Conservation (phyloP, 345 rosid species). For the Eucalyptus tenuipes region DNA sequence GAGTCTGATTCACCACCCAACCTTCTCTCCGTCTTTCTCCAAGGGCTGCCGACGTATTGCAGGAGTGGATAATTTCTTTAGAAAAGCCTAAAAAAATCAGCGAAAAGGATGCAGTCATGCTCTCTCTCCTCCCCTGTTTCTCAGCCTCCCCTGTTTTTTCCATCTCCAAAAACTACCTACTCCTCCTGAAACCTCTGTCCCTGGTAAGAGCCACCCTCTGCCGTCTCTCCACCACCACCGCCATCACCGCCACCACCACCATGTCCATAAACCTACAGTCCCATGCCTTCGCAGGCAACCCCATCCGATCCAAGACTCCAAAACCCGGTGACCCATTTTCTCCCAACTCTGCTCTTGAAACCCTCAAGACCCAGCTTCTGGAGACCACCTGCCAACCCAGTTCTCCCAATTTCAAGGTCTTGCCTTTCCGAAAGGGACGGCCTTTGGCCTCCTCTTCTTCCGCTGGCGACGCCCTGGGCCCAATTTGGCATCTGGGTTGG, state of each 20-base stretch:
- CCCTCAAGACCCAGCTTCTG: constrained; percentile 42
- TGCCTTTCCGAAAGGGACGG: constrained; percentile 74
- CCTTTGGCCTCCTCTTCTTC: constrained; percentile 48
- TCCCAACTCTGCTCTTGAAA: constrained; percentile 48
- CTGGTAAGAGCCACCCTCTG: constrained; percentile 1
- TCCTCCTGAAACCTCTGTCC: not conserved
- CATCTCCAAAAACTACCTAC: not conserved
- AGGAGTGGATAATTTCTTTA: not conserved
- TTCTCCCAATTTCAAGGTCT: constrained; percentile 54
- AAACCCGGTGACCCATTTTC: constrained; percentile 50
- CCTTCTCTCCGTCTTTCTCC: not conserved
- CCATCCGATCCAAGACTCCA: constrained; percentile 41
- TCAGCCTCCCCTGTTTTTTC: not conserved
- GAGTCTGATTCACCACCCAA: not conserved
- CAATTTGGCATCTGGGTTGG: constrained; percentile 81
- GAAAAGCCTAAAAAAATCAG: not conserved
- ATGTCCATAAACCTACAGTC: constrained; percentile 52
- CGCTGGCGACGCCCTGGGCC: constrained; percentile 21
- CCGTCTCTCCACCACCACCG: not conserved
- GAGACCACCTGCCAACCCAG: constrained; percentile 14
- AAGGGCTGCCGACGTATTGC: not conserved
- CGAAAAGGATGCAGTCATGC: not conserved
- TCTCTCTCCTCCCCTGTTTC: not conserved
- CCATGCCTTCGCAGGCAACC: constrained; percentile 89
- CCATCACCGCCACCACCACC: constrained; percentile 5